Percentiles rank a stretch among this genome's conserved stretches.
Conservation (phyloP, 208 protist genomes). For the Leishmania martiniquensis region DNA sequence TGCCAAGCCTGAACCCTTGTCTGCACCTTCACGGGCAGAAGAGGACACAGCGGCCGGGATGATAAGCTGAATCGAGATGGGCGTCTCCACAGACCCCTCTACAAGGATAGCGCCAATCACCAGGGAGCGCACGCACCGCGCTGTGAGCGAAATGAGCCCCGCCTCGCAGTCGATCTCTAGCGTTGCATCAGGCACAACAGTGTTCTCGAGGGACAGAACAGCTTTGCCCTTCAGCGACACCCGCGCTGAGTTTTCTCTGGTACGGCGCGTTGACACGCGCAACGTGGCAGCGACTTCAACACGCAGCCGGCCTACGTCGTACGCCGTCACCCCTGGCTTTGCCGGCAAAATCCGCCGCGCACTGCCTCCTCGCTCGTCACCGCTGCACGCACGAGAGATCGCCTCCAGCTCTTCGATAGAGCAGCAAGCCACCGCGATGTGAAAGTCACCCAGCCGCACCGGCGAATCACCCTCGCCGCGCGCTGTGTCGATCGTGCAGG, state of each 20-base stretch:
- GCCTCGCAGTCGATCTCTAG: conserved; percentile 14
- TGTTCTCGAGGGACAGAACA: conserved; percentile 25
- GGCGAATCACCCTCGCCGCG: neutral
- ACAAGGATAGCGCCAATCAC: conserved; percentile 14
- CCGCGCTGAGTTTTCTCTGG: neutral
- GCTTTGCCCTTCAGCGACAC: conserved; percentile 14
- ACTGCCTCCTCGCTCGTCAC: neutral
- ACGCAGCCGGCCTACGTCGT: conserved; percentile 9
- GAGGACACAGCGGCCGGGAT: neutral
- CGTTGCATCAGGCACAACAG: conserved; percentile 17
- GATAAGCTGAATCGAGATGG: conserved; percentile 16
- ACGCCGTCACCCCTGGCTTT: neutral
- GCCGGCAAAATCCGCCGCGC: neutral
- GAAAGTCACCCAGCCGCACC: conserved; percentile 13
- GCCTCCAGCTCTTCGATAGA: conserved; percentile 9
- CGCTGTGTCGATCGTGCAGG: conserved; percentile 14
- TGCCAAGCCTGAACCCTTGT: neutral
- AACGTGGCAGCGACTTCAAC: conserved; percentile 16
- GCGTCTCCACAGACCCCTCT: conserved; percentile 12
- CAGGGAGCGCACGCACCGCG: conserved; percentile 17
- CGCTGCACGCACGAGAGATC: conserved; percentile 14
- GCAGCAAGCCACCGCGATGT: conserved; percentile 10
- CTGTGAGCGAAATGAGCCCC: conserved; percentile 2
- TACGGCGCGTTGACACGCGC: neutral
- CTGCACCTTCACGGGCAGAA: neutral